phyloP scores from a whole-genome alignment of 768 basidiomycete species.

The Kwoniella dendrophila region DNA sequence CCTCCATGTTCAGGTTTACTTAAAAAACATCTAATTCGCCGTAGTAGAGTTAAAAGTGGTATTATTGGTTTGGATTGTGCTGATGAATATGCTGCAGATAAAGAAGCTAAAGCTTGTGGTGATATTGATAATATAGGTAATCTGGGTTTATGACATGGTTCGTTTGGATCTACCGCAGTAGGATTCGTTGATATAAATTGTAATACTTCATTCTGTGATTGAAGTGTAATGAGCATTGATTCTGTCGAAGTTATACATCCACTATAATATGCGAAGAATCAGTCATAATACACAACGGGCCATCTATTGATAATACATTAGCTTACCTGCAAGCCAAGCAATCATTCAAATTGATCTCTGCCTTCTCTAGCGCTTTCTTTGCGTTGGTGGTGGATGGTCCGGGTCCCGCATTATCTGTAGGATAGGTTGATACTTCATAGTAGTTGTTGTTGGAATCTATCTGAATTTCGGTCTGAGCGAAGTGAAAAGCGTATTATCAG shows the following conservation, averaged over 20 bases:
- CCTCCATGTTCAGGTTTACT: constrained; percentile 32
- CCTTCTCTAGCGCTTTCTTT: constrained; percentile 75
- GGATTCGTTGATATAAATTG: constrained; percentile 63
- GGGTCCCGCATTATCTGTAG: constrained; percentile 25
- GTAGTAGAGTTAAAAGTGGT: constrained; percentile 66
- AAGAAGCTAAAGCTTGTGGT: constrained; percentile 80
- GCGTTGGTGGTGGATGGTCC: constrained; percentile 35
- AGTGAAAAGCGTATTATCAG: neutral
- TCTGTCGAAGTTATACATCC: constrained; percentile 99
- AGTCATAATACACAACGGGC: neutral
- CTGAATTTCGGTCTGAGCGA: constrained; percentile 79
- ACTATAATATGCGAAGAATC: constrained; percentile 59
- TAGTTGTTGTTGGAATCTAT: constrained; percentile 84
- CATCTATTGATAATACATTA: neutral
- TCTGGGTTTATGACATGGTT: constrained; percentile 22
- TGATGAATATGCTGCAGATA: constrained; percentile 62
- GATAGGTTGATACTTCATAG: constrained; percentile 68
- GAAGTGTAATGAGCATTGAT: constrained; percentile 91
- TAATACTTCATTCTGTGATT: constrained; percentile 91
- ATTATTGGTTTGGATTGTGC: constrained; percentile 57
- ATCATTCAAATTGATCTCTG: constrained; percentile 94
- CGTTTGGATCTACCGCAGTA: constrained; percentile 52
- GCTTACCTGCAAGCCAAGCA: constrained; percentile 94
- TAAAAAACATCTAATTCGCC: constrained; percentile 57
- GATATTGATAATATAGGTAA: constrained; percentile 79